These are phyloP conservation scores for Starmerella bombi DNA, from an alignment of 805 yeast genomes.

Conservation along the genomic window DNA sequence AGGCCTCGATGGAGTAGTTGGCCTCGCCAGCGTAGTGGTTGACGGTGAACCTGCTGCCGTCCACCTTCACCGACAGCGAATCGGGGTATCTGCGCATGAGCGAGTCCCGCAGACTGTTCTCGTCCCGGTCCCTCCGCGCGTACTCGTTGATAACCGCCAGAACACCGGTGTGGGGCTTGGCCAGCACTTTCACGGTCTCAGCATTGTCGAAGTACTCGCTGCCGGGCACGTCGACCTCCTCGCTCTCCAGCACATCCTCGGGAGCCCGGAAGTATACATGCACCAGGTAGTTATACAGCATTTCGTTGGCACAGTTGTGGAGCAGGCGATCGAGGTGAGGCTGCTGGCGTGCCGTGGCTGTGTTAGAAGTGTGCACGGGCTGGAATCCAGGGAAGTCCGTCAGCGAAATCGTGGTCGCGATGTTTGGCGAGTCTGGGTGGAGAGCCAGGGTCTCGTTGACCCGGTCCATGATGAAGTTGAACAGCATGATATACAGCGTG, in stretches of 20 bases:
- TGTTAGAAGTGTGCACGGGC: conserved; percentile 18
- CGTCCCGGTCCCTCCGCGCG: conserved; percentile 28
- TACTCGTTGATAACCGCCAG: conserved; percentile 30
- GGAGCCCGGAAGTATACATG: conserved; percentile 30
- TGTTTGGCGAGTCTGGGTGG: conserved; percentile 17
- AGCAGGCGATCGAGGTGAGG: conserved; percentile 30
- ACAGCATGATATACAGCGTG: conserved; percentile 30
- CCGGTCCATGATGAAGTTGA: conserved; percentile 30
- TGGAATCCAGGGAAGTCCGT: conserved; percentile 34
- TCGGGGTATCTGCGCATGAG: conserved; percentile 26
- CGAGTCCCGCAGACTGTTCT: conserved; percentile 24
- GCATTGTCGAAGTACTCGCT: conserved; percentile 46
- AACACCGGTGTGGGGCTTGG: conserved; percentile 30
- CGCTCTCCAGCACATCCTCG: conserved; percentile 29
- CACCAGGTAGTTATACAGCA: conserved; percentile 30
- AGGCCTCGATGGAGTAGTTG: conserved; percentile 38
- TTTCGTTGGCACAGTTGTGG: conserved; percentile 33
- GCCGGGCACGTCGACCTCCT: conserved; percentile 37
- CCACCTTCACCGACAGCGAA: conserved; percentile 23
- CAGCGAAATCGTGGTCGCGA: conserved; percentile 28
- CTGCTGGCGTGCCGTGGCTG: conserved; percentile 1
- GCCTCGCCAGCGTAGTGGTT: conserved; percentile 49
- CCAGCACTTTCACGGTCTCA: conserved; percentile 42
- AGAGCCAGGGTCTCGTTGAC: conserved; percentile 28
- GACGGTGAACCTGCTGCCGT: conserved; percentile 36